These are phyloP conservation scores for Colletotrichum limetticola DNA, from an alignment of 2,329 filamentous ascomycete genomes.

Conservation along the genomic window DNA sequence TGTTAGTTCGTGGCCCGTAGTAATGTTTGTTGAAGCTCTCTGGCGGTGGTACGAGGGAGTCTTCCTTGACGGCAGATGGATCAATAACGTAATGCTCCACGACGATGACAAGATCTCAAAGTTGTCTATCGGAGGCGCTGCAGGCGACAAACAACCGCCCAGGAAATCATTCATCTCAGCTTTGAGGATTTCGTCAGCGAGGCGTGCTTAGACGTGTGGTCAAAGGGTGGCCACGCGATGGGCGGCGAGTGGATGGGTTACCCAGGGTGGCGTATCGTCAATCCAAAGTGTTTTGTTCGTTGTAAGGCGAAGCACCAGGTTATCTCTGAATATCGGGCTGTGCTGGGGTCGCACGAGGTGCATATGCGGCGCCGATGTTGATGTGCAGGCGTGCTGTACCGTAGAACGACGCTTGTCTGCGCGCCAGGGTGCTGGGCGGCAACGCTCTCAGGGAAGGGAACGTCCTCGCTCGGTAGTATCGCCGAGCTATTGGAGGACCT, in stretches of 20 bases:
- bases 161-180: neutral
- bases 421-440: slow-evolving; percentile 7
- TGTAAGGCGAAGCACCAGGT: neutral
- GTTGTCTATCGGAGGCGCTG: neutral
- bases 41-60: neutral
- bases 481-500: slow-evolving; percentile 21
- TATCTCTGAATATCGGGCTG: neutral
- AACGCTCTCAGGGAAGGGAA: slow-evolving; percentile 19
- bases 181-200: neutral
- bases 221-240: slow-evolving; percentile 8
- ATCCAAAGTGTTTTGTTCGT: neutral
- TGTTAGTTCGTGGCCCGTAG: neutral
- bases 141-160: neutral
- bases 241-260: slow-evolving; percentile 1
- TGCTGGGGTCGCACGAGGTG: slow-evolving; percentile 9
- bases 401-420: neutral
- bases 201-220: neutral
- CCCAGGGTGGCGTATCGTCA: neutral
- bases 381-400: neutral
- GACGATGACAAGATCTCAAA: neutral
- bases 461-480: slow-evolving; percentile 16
- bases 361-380: slow-evolving; percentile 12
- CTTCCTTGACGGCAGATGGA: neutral
- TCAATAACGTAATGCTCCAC: neutral
- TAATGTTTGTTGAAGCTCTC: neutral